Evolutionary conservation across 2,329 filamentous ascomycete genomes (phyloP), one percentile per base, ranked within the genome.

Genomic region (Beauveria bassiana): DNA sequence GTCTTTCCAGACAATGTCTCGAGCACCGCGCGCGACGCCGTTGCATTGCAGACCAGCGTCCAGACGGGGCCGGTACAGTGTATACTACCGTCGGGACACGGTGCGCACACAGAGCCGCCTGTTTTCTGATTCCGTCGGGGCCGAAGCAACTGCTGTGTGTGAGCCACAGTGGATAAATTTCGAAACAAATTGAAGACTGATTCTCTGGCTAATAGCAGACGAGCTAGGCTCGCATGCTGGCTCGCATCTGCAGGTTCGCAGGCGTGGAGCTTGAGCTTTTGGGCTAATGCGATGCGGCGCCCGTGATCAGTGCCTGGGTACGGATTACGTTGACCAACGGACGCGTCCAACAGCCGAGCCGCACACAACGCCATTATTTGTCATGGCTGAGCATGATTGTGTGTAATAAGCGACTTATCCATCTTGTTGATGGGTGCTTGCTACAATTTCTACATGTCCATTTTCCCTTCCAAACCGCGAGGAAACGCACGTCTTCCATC

Each of bases 211-310:
- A 38, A 16, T 18, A 40, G 22, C 9, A 14, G n/a, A 22, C 18
- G 18, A 57, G 26, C 46, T 43, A 28, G 24, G 1, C 34, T 59
- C 18, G 34, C 47, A 28, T n/a, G 2, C 34, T 59, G 10, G 34
- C 47, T 51, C 46, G 46, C 56, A 51, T 51, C 56, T 59, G 46
- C 46, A 59, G 56, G 56, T 51, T 59, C 56, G 56, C 56, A 59
- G 55, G 8, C 55, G 55, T 59, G 55, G 55, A 50, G 55, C 55
- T 49, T 24, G 47, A 16, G 51, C 42, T 22, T 16, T 5, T 47
- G 54, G 28, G 54, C 54, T 46, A 47, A 46, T 56, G 54, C 42
- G 54, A 56, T 56, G 54, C 54, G 14, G 43, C 54, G 54, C 42
- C 43, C 42, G 42, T 26, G 14, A 26, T 22, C 12, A 40, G 24